These are phyloP conservation scores for Phytophthora palmivora DNA, from an alignment of 352 stramenopile genomes.

Conservation along the genomic window DNA sequence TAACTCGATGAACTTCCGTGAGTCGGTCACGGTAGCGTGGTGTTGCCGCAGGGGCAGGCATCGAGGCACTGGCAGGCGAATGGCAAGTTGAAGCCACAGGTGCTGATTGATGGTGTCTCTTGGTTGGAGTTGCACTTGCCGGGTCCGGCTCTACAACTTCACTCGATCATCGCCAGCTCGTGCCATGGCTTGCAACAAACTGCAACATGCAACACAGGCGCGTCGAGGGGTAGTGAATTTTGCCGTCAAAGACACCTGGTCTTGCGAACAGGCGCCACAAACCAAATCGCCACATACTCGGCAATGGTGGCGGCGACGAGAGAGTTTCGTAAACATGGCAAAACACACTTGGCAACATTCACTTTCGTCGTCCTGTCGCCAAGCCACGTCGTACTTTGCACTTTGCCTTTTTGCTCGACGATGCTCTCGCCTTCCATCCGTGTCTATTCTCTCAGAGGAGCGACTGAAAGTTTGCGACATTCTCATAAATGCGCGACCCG, in stretches of 20 bases:
- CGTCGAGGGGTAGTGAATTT: slow-evolving; percentile 64
- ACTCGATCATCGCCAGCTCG: slow-evolving; percentile 54
- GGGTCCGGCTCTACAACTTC: slow-evolving; percentile 42
- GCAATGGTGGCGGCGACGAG: slow-evolving; percentile 80
- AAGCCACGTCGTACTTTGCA: slow-evolving; percentile 79
- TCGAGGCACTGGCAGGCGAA: slow-evolving; percentile 17
- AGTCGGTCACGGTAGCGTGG: slow-evolving; percentile 66
- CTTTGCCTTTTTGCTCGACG: slow-evolving; percentile 36
- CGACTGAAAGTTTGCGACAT: slow-evolving; percentile 41
- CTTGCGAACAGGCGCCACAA: slow-evolving; percentile 74
- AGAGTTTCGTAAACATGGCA: slow-evolving; percentile 76
- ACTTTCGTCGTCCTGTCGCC: slow-evolving; percentile 65
- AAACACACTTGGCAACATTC: slow-evolving; percentile 74
- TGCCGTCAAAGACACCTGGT: slow-evolving; percentile 60
- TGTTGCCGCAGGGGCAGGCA: slow-evolving; percentile 31
- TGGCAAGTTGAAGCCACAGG: slow-evolving; percentile 23
- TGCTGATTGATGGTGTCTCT: slow-evolving; percentile 24
- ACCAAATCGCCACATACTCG: slow-evolving; percentile 82
- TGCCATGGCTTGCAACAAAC: slow-evolving; percentile 64
- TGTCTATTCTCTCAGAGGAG: slow-evolving; percentile 40
- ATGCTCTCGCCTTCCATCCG: slow-evolving; percentile 8
- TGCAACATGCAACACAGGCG: slow-evolving; percentile 67
- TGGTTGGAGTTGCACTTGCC: slow-evolving; percentile 13
- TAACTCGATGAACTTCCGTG: slow-evolving; percentile 73
- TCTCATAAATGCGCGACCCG: slow-evolving; percentile 14